Conservation (phyloP, 208 protist species). For the Porcisia deanei region DNA sequence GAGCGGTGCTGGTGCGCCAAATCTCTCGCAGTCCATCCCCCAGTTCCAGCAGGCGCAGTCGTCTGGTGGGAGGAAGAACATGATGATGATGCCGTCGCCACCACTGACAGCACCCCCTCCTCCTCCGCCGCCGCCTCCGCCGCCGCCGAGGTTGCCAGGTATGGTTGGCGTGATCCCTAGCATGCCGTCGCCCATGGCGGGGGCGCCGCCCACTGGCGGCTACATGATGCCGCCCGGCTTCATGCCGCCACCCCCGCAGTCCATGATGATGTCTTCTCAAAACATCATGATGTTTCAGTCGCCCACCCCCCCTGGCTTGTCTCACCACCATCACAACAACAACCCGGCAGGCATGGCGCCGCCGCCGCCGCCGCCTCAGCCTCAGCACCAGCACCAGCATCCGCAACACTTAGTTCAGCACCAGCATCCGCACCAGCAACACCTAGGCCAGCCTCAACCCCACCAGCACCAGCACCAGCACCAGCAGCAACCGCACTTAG, state of each 20-base stretch:
- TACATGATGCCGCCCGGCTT: conserved; percentile 29
- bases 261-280: conserved; percentile 25
- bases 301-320: conserved; percentile 1
- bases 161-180: conserved; percentile 24
- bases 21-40: neutral
- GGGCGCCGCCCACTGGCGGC: neutral
- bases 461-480: neutral
- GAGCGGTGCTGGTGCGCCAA: neutral
- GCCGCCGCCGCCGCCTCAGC: neutral
- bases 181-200: conserved; percentile 11
- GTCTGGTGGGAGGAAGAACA: neutral
- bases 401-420: neutral
- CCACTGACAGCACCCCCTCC: conserved; percentile 18
- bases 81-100: conserved; percentile 1
- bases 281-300: conserved; percentile 22
- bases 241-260: conserved; percentile 28
- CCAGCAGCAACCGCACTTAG: neutral
- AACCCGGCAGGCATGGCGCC: neutral
- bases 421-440: neutral
- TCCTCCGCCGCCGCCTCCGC: conserved; percentile 15
- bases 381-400: neutral
- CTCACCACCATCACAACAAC: conserved; percentile 1
- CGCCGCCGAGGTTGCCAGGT: conserved; percentile 18
- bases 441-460: neutral
- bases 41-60: neutral